These are phyloP conservation scores for Hirsutella minnesotensis DNA, from an alignment of 2,329 filamentous ascomycete species.

Conservation along the genomic window DNA sequence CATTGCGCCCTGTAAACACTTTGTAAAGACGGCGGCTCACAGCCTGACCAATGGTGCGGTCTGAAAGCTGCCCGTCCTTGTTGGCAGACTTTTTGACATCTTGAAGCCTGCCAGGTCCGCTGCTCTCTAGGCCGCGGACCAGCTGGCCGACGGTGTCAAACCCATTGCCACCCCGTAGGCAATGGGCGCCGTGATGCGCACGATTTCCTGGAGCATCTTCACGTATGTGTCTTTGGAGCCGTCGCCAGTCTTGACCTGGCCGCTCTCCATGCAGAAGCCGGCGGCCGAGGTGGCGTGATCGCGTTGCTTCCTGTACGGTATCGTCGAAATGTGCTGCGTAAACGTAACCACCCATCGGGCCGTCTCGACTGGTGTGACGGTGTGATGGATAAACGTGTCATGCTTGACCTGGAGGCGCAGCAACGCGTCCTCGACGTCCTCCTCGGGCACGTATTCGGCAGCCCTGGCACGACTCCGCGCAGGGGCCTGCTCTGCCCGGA, in stretches of 20 bases:
- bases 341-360: constrained; percentile 63
- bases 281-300: constrained; percentile 39
- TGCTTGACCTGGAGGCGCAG: constrained; percentile 59
- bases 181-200: constrained; percentile 58
- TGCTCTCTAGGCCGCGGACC: constrained; percentile 42
- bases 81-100: constrained; percentile 46
- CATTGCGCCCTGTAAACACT: constrained; percentile 47
- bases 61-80: constrained; percentile 42
- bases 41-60: constrained; percentile 42
- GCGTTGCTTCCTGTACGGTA: constrained; percentile 53
- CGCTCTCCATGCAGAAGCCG: constrained; percentile 67
- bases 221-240: constrained; percentile 55
- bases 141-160: constrained; percentile 48
- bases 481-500: constrained; percentile 33
- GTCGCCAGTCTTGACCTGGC: constrained; percentile 62
- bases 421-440: constrained; percentile 58
- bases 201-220: constrained; percentile 66
- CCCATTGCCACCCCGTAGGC: constrained; percentile 54
- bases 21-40: constrained; percentile 47
- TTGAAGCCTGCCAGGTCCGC: constrained; percentile 51
- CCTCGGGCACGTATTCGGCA: constrained; percentile 49
- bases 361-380: constrained; percentile 45
- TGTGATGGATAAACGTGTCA: constrained; percentile 58
- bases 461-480: constrained; percentile 9
- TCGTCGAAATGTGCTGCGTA: constrained; percentile 67